A percentile compares a stretch with the other conserved stretches of the same genome.
Evolutionary conservation across 768 basidiomycete species (phyloP).

Genomic region (Macrolepiota albuminosa): DNA sequence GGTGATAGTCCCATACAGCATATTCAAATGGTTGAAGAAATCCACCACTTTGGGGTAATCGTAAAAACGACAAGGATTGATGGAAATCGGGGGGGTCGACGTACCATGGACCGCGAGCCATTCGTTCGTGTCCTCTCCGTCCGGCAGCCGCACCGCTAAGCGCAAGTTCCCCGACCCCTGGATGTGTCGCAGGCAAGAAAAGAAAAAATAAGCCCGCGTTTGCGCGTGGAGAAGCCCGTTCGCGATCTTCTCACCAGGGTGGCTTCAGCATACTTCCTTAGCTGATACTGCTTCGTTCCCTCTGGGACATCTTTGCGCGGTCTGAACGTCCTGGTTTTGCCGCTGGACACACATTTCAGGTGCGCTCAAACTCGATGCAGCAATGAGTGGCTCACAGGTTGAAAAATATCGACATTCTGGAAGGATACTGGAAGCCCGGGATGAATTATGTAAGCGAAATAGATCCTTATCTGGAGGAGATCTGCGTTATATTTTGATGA

Average conservation of each 20-base stretch:
- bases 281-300: conserved; percentile 96
- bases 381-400: conserved; percentile 56
- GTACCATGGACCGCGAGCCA: conserved; percentile 99
- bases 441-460: background rate
- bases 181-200: conserved; percentile 4
- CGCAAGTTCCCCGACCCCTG: conserved; percentile 96
- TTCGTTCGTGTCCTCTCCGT: conserved; percentile 95
- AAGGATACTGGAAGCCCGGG: background rate
- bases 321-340: conserved; percentile 93
- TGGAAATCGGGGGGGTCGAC: background rate
- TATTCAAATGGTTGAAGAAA: conserved; percentile 99
- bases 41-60: conserved; percentile 69
- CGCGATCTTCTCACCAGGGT: conserved; percentile 57
- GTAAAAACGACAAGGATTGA: too few species aligned
- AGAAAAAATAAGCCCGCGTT: background rate
- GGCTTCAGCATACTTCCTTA: conserved; percentile 97
- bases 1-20: conserved; percentile 97
- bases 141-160: conserved; percentile 88
- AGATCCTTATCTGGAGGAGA: background rate
- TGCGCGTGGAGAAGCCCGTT: background rate
- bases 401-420: conserved; percentile 80
- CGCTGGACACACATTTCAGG: conserved; percentile 36
- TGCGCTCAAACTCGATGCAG: background rate
- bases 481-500: background rate
- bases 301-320: conserved; percentile 93